These are phyloP conservation scores for Trypanosomatidae sp. DNA, from an alignment of 208 protist genomes.

Conservation along the genomic window DNA sequence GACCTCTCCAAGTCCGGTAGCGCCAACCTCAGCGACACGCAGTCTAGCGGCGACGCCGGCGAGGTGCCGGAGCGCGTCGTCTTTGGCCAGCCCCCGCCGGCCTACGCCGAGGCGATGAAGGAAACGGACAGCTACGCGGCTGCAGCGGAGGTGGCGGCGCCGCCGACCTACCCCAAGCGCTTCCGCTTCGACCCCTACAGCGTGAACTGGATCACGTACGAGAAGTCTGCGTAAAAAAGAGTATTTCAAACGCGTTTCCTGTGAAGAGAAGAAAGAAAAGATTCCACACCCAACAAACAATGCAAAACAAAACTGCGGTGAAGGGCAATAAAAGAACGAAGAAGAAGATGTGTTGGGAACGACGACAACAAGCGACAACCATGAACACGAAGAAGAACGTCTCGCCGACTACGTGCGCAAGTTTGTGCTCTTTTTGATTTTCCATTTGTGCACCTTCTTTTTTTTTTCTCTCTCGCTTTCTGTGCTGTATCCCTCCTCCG, in stretches of 20 bases:
- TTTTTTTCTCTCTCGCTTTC: no score
- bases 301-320: background rate
- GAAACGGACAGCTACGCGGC: conserved; percentile 12
- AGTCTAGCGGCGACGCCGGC: conserved; percentile 24
- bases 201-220: conserved; percentile 62
- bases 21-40: conserved; percentile 23
- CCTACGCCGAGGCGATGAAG: conserved; percentile 63
- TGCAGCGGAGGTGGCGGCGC: conserved; percentile 23
- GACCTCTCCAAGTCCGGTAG: conserved; percentile 29
- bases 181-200: conserved; percentile 91
- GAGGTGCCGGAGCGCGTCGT: conserved; percentile 30
- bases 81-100: conserved; percentile 53
- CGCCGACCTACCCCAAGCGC: conserved; percentile 75
- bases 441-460: no score
- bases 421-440: no score
- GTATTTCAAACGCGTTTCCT: background rate
- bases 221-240: conserved; percentile 26
- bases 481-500: no score
- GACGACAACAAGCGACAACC: no score
- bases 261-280: no score
- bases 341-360: no score
- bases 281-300: background rate
- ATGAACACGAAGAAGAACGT: no score
- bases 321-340: no score
- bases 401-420: no score